Conservation (phyloP, 768 basidiomycete genomes). For the Cyclocybe aegerita region DNA sequence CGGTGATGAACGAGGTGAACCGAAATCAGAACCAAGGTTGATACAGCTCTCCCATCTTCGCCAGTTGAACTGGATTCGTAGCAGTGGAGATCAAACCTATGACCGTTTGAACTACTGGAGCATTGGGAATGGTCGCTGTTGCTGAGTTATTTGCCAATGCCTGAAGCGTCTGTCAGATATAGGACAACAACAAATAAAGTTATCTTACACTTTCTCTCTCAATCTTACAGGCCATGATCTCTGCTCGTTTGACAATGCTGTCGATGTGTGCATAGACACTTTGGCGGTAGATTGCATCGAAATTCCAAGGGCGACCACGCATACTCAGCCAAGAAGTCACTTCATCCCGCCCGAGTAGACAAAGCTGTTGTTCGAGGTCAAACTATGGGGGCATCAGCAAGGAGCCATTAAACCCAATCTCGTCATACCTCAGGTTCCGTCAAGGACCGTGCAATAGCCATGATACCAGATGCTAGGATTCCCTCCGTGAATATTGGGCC, state of each 20-base stretch:
- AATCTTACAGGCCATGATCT: constrained; percentile 81
- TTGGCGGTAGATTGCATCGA: constrained; percentile 59
- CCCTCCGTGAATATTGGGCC: constrained; percentile 91
- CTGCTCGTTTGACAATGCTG: constrained; percentile 74
- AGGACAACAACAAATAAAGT: neutral
- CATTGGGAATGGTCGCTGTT: constrained; percentile 34
- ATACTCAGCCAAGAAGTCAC: constrained; percentile 74
- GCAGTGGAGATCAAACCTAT: constrained; percentile 82
- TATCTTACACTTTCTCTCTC: constrained; percentile 76
- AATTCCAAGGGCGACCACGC: constrained; percentile 53
- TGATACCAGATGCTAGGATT: constrained; percentile 78
- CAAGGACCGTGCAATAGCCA: constrained; percentile 88
- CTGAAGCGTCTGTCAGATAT: neutral
- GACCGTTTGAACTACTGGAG: constrained; percentile 77
- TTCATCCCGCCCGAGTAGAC: constrained; percentile 92
- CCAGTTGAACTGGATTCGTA: constrained; percentile 81
- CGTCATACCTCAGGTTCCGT: constrained; percentile 83
- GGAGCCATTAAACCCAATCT: neutral
- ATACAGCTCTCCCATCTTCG: constrained; percentile 83
- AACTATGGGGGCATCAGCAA: constrained; percentile 46
- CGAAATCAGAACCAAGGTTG: constrained; percentile 77
- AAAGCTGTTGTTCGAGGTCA: constrained; percentile 90
- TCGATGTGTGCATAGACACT: constrained; percentile 59
- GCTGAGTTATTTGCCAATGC: constrained; percentile 31
- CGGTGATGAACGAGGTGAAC: neutral